Percentiles rank a stretch among this genome's conserved stretches.
phyloP scores from a whole-genome alignment of 345 rosid species.

The Lumnitzera littorea region DNA sequence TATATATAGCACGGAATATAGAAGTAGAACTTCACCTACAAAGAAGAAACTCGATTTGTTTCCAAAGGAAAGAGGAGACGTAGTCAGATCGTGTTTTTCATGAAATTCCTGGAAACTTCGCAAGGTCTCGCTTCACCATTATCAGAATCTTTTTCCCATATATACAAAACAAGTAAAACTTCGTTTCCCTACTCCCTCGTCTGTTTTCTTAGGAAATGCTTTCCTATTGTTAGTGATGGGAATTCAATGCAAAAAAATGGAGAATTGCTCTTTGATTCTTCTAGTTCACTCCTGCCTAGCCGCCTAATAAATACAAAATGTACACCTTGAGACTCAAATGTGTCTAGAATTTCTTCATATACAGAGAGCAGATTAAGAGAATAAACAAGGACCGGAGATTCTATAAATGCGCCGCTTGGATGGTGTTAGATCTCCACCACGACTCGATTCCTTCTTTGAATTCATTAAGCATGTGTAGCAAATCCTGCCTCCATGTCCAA shows the following conservation, averaged over 20 bases:
- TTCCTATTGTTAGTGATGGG: too few relatives aligned
- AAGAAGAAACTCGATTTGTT: background rate
- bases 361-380: background rate
- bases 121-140: too few relatives aligned
- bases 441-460: slow-evolving; percentile 25
- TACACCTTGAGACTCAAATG: background rate
- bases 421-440: slow-evolving; percentile 13
- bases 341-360: too few relatives aligned
- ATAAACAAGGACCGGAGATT: background rate
- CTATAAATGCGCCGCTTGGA: slow-evolving; percentile 28
- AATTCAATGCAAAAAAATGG: background rate
- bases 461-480: slow-evolving; percentile 25
- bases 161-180: too few relatives aligned
- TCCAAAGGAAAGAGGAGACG: background rate
- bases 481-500: slow-evolving; percentile 77
- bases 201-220: too few relatives aligned
- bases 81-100: background rate
- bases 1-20: too few relatives aligned
- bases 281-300: background rate
- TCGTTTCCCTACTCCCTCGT: too few relatives aligned
- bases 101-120: too few relatives aligned
- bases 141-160: too few relatives aligned
- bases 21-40: background rate
- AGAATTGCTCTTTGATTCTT: background rate
- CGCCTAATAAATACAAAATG: background rate